phyloP scores from a whole-genome alignment of 208 protist species.

The Acanthamoeba sp. region DNA sequence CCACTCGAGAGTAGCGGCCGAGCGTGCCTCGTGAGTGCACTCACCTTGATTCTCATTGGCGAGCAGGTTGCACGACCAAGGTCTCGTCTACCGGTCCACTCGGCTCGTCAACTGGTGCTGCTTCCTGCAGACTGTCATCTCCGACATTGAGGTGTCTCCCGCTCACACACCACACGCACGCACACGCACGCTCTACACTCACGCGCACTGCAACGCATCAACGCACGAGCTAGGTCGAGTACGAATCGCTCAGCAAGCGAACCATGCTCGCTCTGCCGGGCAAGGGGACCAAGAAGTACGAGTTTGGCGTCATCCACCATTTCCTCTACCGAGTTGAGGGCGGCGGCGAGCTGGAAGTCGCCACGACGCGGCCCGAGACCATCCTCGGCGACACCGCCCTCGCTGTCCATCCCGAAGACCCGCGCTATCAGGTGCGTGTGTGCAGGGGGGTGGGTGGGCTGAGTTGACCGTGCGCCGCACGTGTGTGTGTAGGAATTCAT shows the following conservation, averaged over 20 bases:
- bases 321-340: conserved; percentile 96
- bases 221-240: conserved; percentile 77
- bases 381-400: conserved; percentile 98
- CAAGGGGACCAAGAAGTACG: conserved; percentile 88
- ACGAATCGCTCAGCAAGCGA: conserved; percentile 79
- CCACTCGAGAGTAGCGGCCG: no score
- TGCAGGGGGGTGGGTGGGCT: neutral
- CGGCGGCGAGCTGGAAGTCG: conserved; percentile 92
- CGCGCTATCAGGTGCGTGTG: conserved; percentile 92
- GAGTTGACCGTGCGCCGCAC: neutral
- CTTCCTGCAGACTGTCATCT: conserved; percentile 99
- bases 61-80: conserved; percentile 94
- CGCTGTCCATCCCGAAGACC: conserved; percentile 98
- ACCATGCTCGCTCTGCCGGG: conserved; percentile 86
- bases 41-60: no score
- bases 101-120: conserved; percentile 99
- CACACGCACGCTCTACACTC: neutral
- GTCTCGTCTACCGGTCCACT: conserved; percentile 97
- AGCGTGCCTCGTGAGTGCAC: no score
- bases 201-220: neutral
- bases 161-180: neutral
- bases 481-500: conserved; percentile 88
- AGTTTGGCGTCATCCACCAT: conserved; percentile 96
- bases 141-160: conserved; percentile 98
- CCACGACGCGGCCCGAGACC: conserved; percentile 99